Percentiles rank a stretch among this genome's conserved stretches.
These are phyloP conservation scores for Pyrenophora teres DNA, from an alignment of 2,329 filamentous ascomycete species.

Conservation along the genomic window DNA sequence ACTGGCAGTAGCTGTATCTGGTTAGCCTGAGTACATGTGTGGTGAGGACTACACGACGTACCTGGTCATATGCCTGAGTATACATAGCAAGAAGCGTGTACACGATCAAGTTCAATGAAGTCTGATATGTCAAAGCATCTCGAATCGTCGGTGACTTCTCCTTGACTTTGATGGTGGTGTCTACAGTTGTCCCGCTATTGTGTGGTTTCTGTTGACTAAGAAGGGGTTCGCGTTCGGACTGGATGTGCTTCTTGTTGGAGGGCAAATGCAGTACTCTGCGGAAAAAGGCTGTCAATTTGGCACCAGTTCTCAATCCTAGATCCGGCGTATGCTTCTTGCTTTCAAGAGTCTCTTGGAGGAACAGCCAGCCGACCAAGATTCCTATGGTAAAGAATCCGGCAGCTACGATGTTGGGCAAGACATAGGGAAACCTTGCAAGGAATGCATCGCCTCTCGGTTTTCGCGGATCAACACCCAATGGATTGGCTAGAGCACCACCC, in stretches of 20 bases:
- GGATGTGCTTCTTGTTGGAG: conserved; percentile 8
- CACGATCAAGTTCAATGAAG: conserved; percentile 72
- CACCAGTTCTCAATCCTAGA: conserved; percentile 75
- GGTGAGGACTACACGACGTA: conserved; percentile 10
- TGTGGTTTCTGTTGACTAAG: conserved; percentile 28
- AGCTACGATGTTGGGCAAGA: conserved; percentile 80
- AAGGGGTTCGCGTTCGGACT: conserved; percentile 38
- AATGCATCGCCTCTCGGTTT: conserved; percentile 68
- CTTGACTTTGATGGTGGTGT: conserved; percentile 6
- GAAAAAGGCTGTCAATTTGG: conserved; percentile 58
- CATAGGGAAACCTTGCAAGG: conserved; percentile 78
- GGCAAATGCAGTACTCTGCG: conserved; percentile 26
- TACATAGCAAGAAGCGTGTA: conserved; percentile 85
- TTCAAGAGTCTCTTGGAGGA: conserved; percentile 84
- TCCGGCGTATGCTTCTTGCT: conserved; percentile 71
- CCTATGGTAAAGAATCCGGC: conserved; percentile 78
- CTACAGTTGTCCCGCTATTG: conserved; percentile 20
- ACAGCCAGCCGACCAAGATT: conserved; percentile 73
- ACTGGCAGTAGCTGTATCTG: conserved; percentile 69
- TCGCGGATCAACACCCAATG: conserved; percentile 72
- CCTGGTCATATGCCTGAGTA: conserved; percentile 81
- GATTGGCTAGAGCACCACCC: conserved; percentile 83
- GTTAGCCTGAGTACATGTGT: conserved; percentile 9
- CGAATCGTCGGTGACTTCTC: conserved; percentile 49
- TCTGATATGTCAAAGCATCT: conserved; percentile 76